A percentile compares a stretch with the other conserved stretches of the same genome.
Evolutionary conservation across 2,329 filamentous ascomycete species (phyloP).

Genomic region (Cylindrodendrum hubeiense): DNA sequence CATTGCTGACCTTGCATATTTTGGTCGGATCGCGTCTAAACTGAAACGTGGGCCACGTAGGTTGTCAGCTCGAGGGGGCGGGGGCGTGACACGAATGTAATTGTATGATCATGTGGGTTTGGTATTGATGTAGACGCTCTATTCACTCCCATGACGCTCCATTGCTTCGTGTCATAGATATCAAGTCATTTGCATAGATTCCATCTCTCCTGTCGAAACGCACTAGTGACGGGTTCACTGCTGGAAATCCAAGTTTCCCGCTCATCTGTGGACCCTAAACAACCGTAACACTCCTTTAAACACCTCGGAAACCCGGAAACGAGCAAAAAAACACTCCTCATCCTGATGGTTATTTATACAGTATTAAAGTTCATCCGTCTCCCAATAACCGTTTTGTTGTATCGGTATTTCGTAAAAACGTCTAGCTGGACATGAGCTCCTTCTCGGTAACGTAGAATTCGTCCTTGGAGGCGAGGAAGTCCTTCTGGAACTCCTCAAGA

Average conservation of each 20-base stretch:
- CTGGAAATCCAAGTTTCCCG: conserved; percentile 37
- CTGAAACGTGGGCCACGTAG: not conserved
- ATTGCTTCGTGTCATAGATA: conserved; percentile 34
- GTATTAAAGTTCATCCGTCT: conserved; percentile 41
- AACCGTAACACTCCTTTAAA: conserved; percentile 41
- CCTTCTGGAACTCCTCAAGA: conserved; percentile 52
- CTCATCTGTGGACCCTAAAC: conserved; percentile 34
- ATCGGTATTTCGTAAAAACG: conserved; percentile 36
- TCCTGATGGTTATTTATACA: conserved; percentile 40
- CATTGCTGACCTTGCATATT: too few relatives aligned
- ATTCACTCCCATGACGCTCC: conserved; percentile 23
- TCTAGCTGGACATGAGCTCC: conserved; percentile 48
- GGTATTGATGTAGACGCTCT: conserved; percentile 16
- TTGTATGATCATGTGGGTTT: not conserved
- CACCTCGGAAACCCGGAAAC: conserved; percentile 30
- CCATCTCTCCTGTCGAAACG: conserved; percentile 30
- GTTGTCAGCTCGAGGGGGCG: not conserved
- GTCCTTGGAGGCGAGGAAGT: conserved; percentile 50
- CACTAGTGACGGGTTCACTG: conserved; percentile 24
- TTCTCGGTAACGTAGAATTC: conserved; percentile 52
- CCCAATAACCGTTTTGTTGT: conserved; percentile 28
- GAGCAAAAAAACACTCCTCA: conserved; percentile 29
- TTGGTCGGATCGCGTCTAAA: not conserved
- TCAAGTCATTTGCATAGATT: conserved; percentile 37
- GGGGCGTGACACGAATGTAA: too few relatives aligned